These are phyloP conservation scores for Calonectria pseudoturangicola DNA, from an alignment of 2,329 filamentous ascomycete genomes.

Conservation along the genomic window DNA sequence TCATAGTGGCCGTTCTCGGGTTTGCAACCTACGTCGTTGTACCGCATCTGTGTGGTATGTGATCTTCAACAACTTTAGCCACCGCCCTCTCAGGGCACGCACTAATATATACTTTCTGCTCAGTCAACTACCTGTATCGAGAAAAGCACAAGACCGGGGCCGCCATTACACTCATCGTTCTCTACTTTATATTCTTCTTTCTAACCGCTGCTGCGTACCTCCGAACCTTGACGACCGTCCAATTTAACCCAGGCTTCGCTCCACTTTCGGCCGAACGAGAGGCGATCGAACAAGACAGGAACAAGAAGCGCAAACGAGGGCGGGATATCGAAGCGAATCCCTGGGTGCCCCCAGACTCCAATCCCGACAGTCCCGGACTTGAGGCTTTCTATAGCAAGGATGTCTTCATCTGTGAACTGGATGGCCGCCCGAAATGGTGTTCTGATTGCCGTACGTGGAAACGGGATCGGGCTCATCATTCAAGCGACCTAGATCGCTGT, in stretches of 20 bases:
- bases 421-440: conserved; percentile 92
- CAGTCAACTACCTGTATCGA: conserved; percentile 81
- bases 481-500: conserved; percentile 86
- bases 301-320: conserved; percentile 47
- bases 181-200: conserved; percentile 84
- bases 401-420: conserved; percentile 87
- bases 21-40: conserved; percentile 84
- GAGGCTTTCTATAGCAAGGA: conserved; percentile 88
- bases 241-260: conserved; percentile 83
- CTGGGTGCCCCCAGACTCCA: conserved; percentile 64
- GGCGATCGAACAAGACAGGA: conserved; percentile 56
- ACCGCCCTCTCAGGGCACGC: conserved; percentile 14
- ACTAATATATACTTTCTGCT: conserved; percentile 32
- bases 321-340: conserved; percentile 55
- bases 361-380: conserved; percentile 79
- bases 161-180: conserved; percentile 81
- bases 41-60: conserved; percentile 80
- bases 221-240: conserved; percentile 81
- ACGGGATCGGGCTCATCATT: conserved; percentile 91
- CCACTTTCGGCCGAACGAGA: conserved; percentile 70
- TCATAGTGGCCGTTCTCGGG: conserved; percentile 79
- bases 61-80: conserved; percentile 13
- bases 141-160: conserved; percentile 68
- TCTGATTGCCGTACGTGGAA: conserved; percentile 90
- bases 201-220: conserved; percentile 81